Base-by-base conservation (phyloP, 306 rosid genomes). In the Alnus rubra region DNA sequence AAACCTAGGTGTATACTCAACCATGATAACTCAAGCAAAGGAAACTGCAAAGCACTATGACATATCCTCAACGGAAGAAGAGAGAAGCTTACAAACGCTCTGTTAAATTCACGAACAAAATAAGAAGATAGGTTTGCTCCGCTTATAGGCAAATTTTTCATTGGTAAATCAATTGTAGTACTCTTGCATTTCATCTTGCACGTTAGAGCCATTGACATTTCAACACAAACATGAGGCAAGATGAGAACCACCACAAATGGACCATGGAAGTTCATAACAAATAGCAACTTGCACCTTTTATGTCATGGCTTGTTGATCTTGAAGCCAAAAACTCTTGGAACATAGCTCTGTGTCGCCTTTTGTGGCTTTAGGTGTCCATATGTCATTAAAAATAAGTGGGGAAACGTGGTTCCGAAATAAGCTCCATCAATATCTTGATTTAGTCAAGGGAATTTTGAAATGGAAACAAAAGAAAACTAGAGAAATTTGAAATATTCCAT, bases 271-370 rank as follows among this genome's bases (percentile, higher is more conserved):
- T 52, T 79, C 85, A 68, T 51, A 78, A 60, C 74, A 71, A 37
- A 62, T 59, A 56, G 58, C 69, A 59, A 52, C 77, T 79, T 67
- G 37, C 19, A 10, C 28, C 70, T 78, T 73, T 78, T 71, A 48
- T 65, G 71, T 91, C 92, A 89, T 14, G 92, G 88, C 87, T 82
- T 93, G 89, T 93, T 91, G 56, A 93, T 74, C 87, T 93, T 93
- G 89, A 88, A 93, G 79, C 97, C 97, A 48, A 93, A 93, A 76
- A 93, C 92, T 87, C 92, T 86, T 16, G 96, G 97, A n/a, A 90
- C 89, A 47, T 89, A 93, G 79, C 84, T 86, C 84, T 86, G 94
- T 11, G 81, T 75, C 0, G 90, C 89, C 84, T 91, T 93, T 77
- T 88, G 96, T 18, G 97, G 94, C 90, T 86, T 93, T 75, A 90